Evolutionary conservation across 2,329 filamentous ascomycete species (phyloP), one percentile per base, ranked within the genome.

Genomic region (Ceratocystis ficicola): DNA sequence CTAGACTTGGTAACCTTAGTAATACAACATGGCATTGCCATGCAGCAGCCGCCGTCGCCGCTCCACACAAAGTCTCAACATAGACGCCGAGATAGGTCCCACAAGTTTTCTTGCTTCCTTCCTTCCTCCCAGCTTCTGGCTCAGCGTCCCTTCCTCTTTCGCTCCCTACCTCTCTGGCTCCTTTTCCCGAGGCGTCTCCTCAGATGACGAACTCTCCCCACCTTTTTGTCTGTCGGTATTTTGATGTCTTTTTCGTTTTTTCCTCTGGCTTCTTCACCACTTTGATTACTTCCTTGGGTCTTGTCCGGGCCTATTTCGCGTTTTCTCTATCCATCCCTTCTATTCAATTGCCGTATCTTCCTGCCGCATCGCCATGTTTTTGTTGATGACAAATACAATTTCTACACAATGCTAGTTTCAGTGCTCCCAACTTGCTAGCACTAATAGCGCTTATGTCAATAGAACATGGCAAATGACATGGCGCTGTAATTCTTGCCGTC

Each of bases 11-110:
- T 32, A 8, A 32, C 30, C 5, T 32, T 32, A 32, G 30, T 32
- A 32, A 32, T 32, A 32, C 30, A 30, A 60, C 59, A 62, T 62
- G n/a, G 20, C 41, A 22, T 5, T 32, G 30, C 30, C 30, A 32
- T 32, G 7, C 30, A 59, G 12, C 17, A 25, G 17, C n/a, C 32
- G 32, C 41, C 30, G 22, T 25, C 48, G 48, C 48, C 48, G 48
- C 48, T 12, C 28, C 48, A 52, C 48, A 52, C 48, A 52, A 52
- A 15, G 48, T 52, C 22, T 52, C 48, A 28, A 15, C 48, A 52
- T 52, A 52, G 48, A 52, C 22, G 48, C 48, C 48, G 48, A 52
- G 22, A 52, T 22, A 52, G 22, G 48, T 52, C 48, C 48, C 48
- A 50, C 25, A 62, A 62, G 25, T 32, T 36, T 62, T n/a, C 7